Base-by-base conservation (phyloP, 768 basidiomycete genomes). In the Leccinum disarticulatum region DNA sequence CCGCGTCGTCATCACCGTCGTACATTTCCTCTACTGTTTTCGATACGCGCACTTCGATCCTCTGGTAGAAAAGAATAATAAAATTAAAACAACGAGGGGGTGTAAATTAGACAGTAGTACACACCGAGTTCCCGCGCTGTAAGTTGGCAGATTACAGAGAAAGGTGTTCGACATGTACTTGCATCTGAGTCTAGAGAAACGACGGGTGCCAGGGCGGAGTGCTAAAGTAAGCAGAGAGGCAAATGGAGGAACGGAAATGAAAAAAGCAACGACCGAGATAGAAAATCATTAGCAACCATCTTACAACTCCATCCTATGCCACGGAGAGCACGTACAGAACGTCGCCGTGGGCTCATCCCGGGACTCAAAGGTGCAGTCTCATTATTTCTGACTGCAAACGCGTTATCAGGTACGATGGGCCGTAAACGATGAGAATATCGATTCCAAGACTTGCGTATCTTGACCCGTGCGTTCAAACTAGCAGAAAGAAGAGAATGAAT, bases 391-490 rank as follows among this genome's bases (percentile, higher is more conserved):
- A 31, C 19, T 15, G 14, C 15, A 10, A 50, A 41, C 3, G 6
- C 19, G 2, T 11, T 8, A 1, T 47, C 49, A 6, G 52, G 17
- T 15, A 56, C 19, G 36, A 71, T 35, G 0, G 70, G 59, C 4
- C 57, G 41, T 15, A 30, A 14, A 0, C 49, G 49, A 47, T 31
- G 43, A 22, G 5, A 0, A 6, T 46, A 13, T 54, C 28, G 30
- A 14, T 31, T 55, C 17, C 51, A 15, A 27, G n/a, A 56, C 8
- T 38, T 59, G 51, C 30, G 51, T 17, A 72, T 52, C 22, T 22
- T 60, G 11, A 22, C 43, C 22, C 66, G 70, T 4, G 68, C 43
- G n/a, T 70, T 70, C 35, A 72, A 59, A 41, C 70, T 70, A 10
- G 19, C 19, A 46, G n/a, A 22, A 11, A 13, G 19, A 46, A 19